These are phyloP conservation scores for Fusarium longipes DNA, from an alignment of 2,329 filamentous ascomycete genomes.

Conservation along the genomic window DNA sequence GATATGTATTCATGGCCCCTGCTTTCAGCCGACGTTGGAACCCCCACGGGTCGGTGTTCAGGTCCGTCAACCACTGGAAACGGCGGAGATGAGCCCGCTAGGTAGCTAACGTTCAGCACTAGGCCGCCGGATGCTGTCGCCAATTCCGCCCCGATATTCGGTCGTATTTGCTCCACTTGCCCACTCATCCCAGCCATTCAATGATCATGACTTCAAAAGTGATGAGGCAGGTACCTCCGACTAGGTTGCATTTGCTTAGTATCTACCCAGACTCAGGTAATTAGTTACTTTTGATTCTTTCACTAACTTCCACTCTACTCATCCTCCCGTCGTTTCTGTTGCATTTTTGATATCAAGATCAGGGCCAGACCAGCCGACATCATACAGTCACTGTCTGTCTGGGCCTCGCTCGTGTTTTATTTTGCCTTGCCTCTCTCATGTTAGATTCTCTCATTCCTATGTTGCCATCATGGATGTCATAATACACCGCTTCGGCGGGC, in stretches of 20 bases:
- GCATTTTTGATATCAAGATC: slow-evolving; percentile 11
- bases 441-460: slow-evolving; percentile 23
- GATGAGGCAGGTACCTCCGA: slow-evolving; percentile 23
- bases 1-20: slow-evolving; percentile 32
- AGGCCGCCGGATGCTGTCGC: neutral
- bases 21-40: slow-evolving; percentile 17
- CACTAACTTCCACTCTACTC: slow-evolving; percentile 1
- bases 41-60: slow-evolving; percentile 10
- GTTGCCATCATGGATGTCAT: slow-evolving; percentile 48
- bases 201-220: slow-evolving; percentile 35
- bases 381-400: slow-evolving; percentile 3
- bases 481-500: slow-evolving; percentile 47
- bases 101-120: slow-evolving; percentile 9
- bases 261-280: neutral
- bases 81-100: slow-evolving; percentile 1
- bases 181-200: slow-evolving; percentile 25
- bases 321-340: neutral
- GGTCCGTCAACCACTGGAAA: slow-evolving; percentile 27
- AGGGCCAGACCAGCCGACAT: neutral
- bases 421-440: neutral
- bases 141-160: slow-evolving; percentile 27
- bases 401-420: neutral
- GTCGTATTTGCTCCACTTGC: slow-evolving; percentile 19
- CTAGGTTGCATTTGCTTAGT: neutral
- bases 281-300: slow-evolving; percentile 6